Evolutionary conservation across 495 filamentous ascomycete species (phyloP).

Genomic region (Chaetomidium leptoderma): DNA sequence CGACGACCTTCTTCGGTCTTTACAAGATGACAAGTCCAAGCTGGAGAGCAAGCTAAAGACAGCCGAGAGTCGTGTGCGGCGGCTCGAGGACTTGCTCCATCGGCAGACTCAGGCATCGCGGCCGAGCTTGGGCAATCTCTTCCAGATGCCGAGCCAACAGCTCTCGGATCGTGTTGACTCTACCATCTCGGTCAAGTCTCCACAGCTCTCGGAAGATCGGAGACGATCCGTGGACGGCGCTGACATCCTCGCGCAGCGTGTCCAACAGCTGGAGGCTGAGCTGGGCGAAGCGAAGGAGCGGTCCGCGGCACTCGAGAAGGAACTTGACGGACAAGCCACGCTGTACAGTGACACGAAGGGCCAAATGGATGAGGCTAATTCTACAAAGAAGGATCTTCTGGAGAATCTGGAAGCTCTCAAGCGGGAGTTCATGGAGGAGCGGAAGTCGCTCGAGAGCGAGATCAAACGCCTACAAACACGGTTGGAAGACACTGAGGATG

Average conservation of each 20-base stretch:
- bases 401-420: slow-evolving; percentile 91
- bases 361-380: slow-evolving; percentile 75
- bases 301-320: slow-evolving; percentile 53
- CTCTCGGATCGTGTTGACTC: slow-evolving; percentile 40
- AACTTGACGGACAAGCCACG: slow-evolving; percentile 53
- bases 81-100: slow-evolving; percentile 89
- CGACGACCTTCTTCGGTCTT: slow-evolving; percentile 62
- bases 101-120: slow-evolving; percentile 70
- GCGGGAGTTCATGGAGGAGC: slow-evolving; percentile 79
- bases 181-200: slow-evolving; percentile 39
- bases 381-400: slow-evolving; percentile 90
- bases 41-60: slow-evolving; percentile 77
- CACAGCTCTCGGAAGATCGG: slow-evolving; percentile 34
- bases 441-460: slow-evolving; percentile 73
- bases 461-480: slow-evolving; percentile 67
- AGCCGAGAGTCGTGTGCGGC: slow-evolving; percentile 84
- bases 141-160: slow-evolving; percentile 45
- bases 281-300: slow-evolving; percentile 55
- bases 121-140: slow-evolving; percentile 64
- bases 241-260: slow-evolving; percentile 48
- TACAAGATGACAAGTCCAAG: slow-evolving; percentile 75
- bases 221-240: slow-evolving; percentile 36
- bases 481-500: slow-evolving; percentile 84
- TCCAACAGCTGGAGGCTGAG: slow-evolving; percentile 79
- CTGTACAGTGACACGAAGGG: slow-evolving; percentile 62